Evolutionary conservation across 495 filamentous ascomycete genomes (phyloP).

Genomic region (Polyplosphaeria fusca): DNA sequence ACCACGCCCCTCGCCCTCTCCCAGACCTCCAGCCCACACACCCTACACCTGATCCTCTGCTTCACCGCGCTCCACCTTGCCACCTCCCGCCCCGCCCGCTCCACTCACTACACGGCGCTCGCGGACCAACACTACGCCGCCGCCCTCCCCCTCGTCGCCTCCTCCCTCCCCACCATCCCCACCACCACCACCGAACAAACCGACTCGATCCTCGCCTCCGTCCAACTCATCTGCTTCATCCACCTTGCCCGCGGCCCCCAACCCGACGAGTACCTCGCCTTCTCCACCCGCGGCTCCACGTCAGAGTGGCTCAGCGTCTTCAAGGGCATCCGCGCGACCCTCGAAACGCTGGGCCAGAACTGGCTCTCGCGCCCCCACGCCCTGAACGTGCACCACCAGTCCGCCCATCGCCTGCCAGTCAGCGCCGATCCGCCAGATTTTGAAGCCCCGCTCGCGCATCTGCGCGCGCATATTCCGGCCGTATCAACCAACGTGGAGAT

Average conservation of each 20-base stretch:
- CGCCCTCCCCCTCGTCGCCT: neutral
- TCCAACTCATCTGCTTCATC: conserved; percentile 15
- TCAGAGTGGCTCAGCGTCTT: conserved; percentile 20
- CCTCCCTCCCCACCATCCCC: conserved; percentile 7
- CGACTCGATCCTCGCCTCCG: conserved; percentile 3
- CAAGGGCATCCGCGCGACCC: conserved; percentile 7
- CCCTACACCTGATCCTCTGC: conserved; percentile 4
- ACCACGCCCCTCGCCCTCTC: neutral
- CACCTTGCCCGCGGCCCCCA: conserved; percentile 3
- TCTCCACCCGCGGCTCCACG: conserved; percentile 1
- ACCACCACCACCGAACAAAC: conserved; percentile 2
- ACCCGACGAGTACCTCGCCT: conserved; percentile 7
- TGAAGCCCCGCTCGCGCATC: neutral
- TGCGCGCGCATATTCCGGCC: neutral
- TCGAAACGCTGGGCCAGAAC: neutral
- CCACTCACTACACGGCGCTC: neutral
- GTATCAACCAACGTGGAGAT: neutral
- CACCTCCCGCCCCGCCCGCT: neutral
- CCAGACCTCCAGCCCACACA: neutral
- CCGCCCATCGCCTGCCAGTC: neutral
- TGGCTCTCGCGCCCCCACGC: neutral
- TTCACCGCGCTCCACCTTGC: conserved; percentile 7
- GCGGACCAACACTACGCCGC: conserved; percentile 7
- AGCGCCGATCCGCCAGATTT: neutral
- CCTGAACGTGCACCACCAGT: neutral